These are phyloP conservation scores for Dissophora ornata DNA, from an alignment of 192 early-diverging fungal species.

Conservation along the genomic window DNA sequence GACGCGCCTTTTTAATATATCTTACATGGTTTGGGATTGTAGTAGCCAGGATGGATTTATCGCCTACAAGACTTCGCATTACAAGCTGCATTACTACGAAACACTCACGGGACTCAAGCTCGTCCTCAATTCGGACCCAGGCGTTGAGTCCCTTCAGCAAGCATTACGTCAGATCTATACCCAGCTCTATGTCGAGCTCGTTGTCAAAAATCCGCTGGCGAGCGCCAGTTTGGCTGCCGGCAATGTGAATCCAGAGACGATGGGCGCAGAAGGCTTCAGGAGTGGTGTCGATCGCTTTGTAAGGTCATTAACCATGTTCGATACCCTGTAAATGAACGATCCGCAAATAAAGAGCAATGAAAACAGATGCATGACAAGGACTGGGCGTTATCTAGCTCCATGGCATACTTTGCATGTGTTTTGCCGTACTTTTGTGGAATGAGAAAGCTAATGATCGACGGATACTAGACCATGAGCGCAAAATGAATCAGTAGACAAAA, in stretches of 20 bases:
- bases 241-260: conserved; percentile 57
- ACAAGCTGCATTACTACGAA: conserved; percentile 93
- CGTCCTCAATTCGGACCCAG: conserved; percentile 85
- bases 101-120: conserved; percentile 90
- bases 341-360: no score
- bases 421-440: no score
- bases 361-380: no score
- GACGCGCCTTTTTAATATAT: no score
- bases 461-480: no score
- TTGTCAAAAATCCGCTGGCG: conserved; percentile 88
- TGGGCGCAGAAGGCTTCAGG: conserved; percentile 67
- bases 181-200: conserved; percentile 93
- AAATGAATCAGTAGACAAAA: no score
- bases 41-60: conserved; percentile 73
- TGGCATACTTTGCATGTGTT: no score
- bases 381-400: no score
- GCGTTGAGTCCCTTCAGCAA: conserved; percentile 70
- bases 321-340: conserved; percentile 48
- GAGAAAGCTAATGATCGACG: no score
- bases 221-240: conserved; percentile 11
- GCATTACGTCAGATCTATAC: conserved; percentile 85
- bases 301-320: conserved; percentile 62
- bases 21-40: not conserved
- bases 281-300: conserved; percentile 65
- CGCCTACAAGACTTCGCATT: conserved; percentile 82